phyloP scores from a whole-genome alignment of 228 moss, liverwort and hornwort species.

The Sphagnum fallax region DNA sequence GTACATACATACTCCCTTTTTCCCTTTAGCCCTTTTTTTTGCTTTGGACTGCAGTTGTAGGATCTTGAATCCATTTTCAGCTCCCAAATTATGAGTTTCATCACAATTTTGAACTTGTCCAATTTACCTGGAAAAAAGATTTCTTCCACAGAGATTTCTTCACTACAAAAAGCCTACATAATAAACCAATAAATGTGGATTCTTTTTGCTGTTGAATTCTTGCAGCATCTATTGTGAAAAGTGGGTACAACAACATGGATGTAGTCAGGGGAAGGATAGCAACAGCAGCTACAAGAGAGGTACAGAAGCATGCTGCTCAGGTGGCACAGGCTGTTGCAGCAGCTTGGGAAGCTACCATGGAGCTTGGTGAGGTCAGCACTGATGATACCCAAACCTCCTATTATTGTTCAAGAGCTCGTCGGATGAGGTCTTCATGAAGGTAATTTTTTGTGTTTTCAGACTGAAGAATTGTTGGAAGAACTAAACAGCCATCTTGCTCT shows the following conservation, averaged over 20 bases:
- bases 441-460: neutral
- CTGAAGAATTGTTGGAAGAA: neutral
- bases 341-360: conserved; percentile 57
- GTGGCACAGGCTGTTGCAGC: conserved; percentile 51
- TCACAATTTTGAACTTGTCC: no score
- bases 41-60: no score
- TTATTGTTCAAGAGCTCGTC: neutral
- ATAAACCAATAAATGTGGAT: no score
- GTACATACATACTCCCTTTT: conserved; percentile 8
- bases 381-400: neutral
- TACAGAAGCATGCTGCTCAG: conserved; percentile 42
- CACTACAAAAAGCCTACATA: no score
- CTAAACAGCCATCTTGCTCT: neutral
- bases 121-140: no score
- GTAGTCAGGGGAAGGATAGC: conserved; percentile 49
- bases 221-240: conserved; percentile 35
- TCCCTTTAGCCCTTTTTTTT: no score
- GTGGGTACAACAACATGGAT: conserved; percentile 35
- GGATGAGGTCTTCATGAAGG: neutral
- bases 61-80: no score
- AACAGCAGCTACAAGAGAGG: conserved; percentile 45
- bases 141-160: no score
- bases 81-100: no score
- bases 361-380: conserved; percentile 44
- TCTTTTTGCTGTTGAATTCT: neutral